A percentile compares a stretch with the other conserved stretches of the same genome.
These are phyloP conservation scores for Magnusiomyces paraingens DNA, from an alignment of 1,139 yeast species.

Conservation along the genomic window DNA sequence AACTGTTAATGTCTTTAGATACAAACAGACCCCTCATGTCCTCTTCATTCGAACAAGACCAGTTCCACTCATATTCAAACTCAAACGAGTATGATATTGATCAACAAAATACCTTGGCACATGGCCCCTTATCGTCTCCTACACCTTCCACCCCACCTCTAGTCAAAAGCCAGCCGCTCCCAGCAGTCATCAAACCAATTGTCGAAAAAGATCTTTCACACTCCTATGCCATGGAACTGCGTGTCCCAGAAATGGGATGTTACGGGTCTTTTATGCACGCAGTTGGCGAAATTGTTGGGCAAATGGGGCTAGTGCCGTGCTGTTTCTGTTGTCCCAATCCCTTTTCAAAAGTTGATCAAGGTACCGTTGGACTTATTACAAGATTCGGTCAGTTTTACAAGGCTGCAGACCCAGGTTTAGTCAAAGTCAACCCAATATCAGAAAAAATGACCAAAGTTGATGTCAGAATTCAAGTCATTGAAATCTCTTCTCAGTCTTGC, in stretches of 20 bases:
- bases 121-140: too few species aligned
- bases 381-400: slow-evolving; percentile 62
- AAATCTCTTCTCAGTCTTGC: slow-evolving; percentile 61
- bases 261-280: slow-evolving; percentile 40
- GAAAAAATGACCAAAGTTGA: slow-evolving; percentile 50
- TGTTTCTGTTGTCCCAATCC: slow-evolving; percentile 56
- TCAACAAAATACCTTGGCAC: too few species aligned
- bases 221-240: slow-evolving; percentile 36
- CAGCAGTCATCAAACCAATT: slow-evolving; percentile 30
- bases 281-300: slow-evolving; percentile 47
- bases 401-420: slow-evolving; percentile 65
- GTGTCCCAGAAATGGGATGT: slow-evolving; percentile 32
- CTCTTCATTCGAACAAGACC: too few species aligned
- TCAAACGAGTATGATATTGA: too few species aligned
- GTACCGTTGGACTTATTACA: slow-evolving; percentile 64
- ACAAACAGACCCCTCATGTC: too few species aligned
- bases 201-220: slow-evolving; percentile 33
- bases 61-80: too few species aligned
- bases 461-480: slow-evolving; percentile 55
- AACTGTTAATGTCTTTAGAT: too few species aligned
- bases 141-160: too few species aligned
- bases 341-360: slow-evolving; percentile 56
- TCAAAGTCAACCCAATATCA: slow-evolving; percentile 58
- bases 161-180: slow-evolving; percentile 8
- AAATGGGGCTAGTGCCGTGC: slow-evolving; percentile 50